These are phyloP conservation scores for Thielaviopsis euricoi DNA, from an alignment of 2,329 filamentous ascomycete genomes.

Conservation along the genomic window DNA sequence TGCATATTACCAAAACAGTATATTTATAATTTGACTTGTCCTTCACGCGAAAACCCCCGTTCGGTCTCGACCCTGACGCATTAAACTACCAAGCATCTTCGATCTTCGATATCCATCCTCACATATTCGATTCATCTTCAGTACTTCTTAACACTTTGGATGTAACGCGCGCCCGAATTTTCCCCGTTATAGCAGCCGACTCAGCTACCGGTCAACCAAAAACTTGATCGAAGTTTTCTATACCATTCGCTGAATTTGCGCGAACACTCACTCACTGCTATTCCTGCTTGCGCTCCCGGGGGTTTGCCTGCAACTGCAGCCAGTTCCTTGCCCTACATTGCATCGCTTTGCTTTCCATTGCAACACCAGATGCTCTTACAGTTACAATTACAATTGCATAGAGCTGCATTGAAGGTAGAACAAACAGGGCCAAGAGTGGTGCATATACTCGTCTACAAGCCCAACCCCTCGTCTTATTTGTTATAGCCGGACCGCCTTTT, in stretches of 20 bases:
- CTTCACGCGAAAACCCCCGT: neutral
- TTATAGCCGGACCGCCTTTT: constrained; percentile 1
- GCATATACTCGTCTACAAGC: constrained; percentile 4
- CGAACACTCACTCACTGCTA: neutral
- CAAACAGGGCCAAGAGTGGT: constrained; percentile 1
- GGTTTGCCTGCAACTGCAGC: neutral
- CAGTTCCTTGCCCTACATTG: neutral
- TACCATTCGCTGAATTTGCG: neutral
- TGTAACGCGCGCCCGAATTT: neutral
- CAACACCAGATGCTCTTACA: neutral
- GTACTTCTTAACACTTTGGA: neutral
- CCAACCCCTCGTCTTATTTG: constrained; percentile 7
- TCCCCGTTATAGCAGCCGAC: neutral
- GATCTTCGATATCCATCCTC: neutral
- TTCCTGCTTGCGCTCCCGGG: neutral
- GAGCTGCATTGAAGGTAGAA: neutral
- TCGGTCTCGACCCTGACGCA: neutral
- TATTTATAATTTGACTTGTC: neutral
- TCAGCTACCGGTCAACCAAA: no score
- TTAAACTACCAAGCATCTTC: neutral
- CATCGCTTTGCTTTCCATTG: neutral
- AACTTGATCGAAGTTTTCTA: neutral
- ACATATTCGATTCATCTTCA: neutral
- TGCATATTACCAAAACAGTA: neutral
- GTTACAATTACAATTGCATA: neutral